Evolutionary conservation across 2,329 filamentous ascomycete genomes (phyloP).

Genomic region (Diaporthe humulicola): DNA sequence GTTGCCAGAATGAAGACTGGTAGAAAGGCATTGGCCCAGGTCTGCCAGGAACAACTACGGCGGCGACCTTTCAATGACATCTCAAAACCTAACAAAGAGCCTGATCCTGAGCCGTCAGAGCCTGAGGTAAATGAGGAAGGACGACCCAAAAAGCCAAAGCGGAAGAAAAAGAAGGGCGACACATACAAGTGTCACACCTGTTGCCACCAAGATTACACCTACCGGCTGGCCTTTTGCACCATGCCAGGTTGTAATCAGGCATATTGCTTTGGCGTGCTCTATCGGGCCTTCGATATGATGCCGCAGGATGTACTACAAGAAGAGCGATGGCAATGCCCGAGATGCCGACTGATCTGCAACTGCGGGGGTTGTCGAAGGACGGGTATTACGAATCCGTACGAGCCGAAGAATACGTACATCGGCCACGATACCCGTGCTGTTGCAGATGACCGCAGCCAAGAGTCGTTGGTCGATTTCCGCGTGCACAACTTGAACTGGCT

Average conservation of each 20-base stretch:
- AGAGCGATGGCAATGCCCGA: slow-evolving; percentile 88
- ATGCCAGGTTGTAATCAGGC: slow-evolving; percentile 76
- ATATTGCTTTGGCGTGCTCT: slow-evolving; percentile 95
- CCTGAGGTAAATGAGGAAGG: slow-evolving; percentile 75
- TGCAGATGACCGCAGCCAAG: slow-evolving; percentile 91
- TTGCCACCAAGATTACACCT: slow-evolving; percentile 81
- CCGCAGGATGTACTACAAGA: slow-evolving; percentile 86
- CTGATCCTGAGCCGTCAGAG: slow-evolving; percentile 60
- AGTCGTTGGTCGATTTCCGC: slow-evolving; percentile 91
- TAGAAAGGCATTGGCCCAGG: slow-evolving; percentile 87
- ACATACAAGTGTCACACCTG: slow-evolving; percentile 84
- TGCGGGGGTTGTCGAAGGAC: slow-evolving; percentile 81
- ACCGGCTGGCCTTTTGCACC: slow-evolving; percentile 87
- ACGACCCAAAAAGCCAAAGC: slow-evolving; percentile 70
- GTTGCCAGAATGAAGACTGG: slow-evolving; percentile 75
- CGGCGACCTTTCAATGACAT: slow-evolving; percentile 87
- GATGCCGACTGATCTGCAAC: slow-evolving; percentile 88
- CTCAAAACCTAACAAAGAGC: slow-evolving; percentile 69
- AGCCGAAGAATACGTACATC: slow-evolving; percentile 87
- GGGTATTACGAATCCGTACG: slow-evolving; percentile 80
- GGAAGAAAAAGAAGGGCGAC: slow-evolving; percentile 67
- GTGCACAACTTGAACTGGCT: slow-evolving; percentile 91
- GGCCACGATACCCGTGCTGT: slow-evolving; percentile 93
- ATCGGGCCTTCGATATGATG: slow-evolving; percentile 90
- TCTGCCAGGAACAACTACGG: slow-evolving; percentile 92